phyloP scores from a whole-genome alignment of 208 protist genomes.

The Acanthamoeba healyi region DNA sequence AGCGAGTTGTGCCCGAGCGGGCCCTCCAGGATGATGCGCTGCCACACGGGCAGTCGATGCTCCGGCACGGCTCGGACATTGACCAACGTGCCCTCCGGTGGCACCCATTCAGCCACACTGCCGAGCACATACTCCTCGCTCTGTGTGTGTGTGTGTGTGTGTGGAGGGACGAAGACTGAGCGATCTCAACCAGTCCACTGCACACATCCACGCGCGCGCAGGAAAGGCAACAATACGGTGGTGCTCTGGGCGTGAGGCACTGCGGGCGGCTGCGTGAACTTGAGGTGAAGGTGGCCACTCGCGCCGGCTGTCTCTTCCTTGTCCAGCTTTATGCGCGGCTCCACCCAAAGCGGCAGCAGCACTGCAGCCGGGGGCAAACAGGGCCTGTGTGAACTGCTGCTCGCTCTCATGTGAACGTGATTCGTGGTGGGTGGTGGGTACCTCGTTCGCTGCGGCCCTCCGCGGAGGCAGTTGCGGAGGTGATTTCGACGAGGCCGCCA shows the following conservation, averaged over 20 bases:
- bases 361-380: background rate
- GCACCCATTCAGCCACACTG: constrained; percentile 1
- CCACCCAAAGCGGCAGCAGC: background rate
- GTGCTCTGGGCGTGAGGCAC: too few species aligned
- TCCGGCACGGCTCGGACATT: background rate
- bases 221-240: too few species aligned
- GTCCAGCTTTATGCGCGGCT: background rate
- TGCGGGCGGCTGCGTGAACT: background rate
- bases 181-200: too few species aligned
- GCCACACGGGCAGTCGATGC: background rate
- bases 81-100: background rate
- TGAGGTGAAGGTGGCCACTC: too few species aligned
- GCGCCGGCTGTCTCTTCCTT: background rate
- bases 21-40: background rate
- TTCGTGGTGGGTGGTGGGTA: too few species aligned
- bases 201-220: background rate
- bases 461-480: too few species aligned
- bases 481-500: background rate
- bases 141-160: background rate
- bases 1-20: background rate
- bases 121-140: background rate
- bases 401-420: too few species aligned
- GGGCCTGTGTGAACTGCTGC: too few species aligned
- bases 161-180: too few species aligned
- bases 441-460: too few species aligned